Percentiles rank a stretch among this genome's conserved stretches.
Conservation (phyloP, 192 early-diverging fungal species). For the Coemansia sp. region DNA sequence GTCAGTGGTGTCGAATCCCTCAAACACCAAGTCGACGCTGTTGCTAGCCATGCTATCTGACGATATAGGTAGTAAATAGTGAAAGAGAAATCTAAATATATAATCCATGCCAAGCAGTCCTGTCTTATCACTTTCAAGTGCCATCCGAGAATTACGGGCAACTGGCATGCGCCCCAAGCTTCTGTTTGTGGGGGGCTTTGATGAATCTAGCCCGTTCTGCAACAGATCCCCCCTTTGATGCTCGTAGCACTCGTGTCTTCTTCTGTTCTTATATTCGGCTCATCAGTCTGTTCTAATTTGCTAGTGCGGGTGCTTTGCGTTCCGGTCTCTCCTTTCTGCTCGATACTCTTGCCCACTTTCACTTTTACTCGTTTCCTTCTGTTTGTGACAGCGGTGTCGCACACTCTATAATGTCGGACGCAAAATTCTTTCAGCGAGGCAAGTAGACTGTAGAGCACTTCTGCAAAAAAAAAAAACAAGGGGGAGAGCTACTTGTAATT, state of each 20-base stretch:
- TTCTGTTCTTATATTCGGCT: conserved; percentile 1
- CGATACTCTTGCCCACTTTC: neutral
- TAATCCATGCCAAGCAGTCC: neutral
- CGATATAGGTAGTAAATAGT: neutral
- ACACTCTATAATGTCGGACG: conserved; percentile 61
- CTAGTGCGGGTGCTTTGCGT: neutral
- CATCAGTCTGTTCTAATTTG: neutral
- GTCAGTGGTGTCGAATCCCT: conserved; percentile 44
- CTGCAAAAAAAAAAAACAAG: neutral
- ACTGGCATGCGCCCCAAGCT: neutral
- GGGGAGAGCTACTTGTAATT: neutral
- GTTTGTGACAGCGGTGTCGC: conserved; percentile 1
- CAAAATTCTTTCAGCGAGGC: conserved; percentile 79
- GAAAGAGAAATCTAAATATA: neutral
- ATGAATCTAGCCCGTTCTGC: neutral
- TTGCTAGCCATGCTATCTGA: neutral
- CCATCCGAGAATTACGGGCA: neutral
- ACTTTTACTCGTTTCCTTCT: neutral
- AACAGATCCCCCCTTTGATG: neutral
- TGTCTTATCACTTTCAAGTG: neutral
- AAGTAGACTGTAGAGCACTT: conserved; percentile 24
- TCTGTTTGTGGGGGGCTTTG: neutral
- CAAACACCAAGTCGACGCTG: conserved; percentile 33
- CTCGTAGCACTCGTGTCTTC: neutral
- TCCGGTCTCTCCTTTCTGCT: neutral